Evolutionary conservation across 257 asterid genomes (phyloP).

Genomic region (Solanum etuberosum): DNA sequence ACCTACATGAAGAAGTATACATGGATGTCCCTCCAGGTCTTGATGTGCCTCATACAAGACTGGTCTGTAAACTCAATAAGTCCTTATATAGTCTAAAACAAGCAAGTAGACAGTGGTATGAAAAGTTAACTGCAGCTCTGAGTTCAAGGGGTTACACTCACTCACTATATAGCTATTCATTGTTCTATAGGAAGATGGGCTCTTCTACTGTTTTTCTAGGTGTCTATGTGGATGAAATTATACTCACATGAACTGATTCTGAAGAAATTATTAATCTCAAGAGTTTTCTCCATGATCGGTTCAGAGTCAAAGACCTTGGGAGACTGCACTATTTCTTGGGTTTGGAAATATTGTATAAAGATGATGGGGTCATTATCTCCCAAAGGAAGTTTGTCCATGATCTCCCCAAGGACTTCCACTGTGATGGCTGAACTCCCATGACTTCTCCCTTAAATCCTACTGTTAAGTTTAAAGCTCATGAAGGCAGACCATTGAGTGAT

Average conservation of each 20-base stretch:
- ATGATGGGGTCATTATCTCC: no score
- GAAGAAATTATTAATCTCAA: not conserved
- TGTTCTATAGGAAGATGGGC: fast-evolving
- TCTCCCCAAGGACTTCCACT: not conserved
- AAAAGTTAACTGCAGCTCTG: not conserved
- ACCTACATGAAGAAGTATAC: not conserved
- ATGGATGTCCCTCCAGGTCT: no score
- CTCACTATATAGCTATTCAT: not conserved
- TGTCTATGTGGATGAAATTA: no score
- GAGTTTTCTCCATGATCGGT: no score
- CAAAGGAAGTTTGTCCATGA: not conserved
- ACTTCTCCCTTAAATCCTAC: not conserved
- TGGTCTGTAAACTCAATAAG: not conserved
- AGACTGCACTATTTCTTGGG: not conserved
- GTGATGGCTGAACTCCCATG: not conserved
- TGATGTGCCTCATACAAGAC: not conserved
- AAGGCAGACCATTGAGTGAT: no score
- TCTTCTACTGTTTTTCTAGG: not conserved
- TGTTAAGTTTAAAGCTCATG: not conserved
- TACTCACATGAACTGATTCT: not conserved
- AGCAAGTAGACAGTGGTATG: not conserved
- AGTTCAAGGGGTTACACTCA: not conserved
- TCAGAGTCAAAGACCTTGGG: not conserved
- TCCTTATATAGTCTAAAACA: not conserved
- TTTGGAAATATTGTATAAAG: no score